Evolutionary conservation across 1,139 yeast species (phyloP).

Genomic region (Pichia sp.): DNA sequence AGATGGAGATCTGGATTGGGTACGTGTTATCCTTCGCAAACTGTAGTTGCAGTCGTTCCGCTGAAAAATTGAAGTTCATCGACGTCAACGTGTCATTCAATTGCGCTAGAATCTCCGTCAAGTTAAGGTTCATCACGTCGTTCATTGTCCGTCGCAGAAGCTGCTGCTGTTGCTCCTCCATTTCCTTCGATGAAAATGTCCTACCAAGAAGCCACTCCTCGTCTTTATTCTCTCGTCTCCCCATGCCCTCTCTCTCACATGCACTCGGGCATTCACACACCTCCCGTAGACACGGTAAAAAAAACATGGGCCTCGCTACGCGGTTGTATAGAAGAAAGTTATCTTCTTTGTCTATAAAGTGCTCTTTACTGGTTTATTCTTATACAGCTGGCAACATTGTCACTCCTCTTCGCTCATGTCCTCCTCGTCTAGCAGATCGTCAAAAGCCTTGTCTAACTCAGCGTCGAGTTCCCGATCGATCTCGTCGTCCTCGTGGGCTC

Average conservation of each 20-base stretch:
- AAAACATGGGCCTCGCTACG: too few species aligned
- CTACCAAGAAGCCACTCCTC: background rate
- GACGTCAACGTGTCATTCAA: slow-evolving; percentile 9
- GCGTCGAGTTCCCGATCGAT: slow-evolving; percentile 22
- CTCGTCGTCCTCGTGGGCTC: slow-evolving; percentile 8
- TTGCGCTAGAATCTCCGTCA: slow-evolving; percentile 12
- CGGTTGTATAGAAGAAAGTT: background rate
- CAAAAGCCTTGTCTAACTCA: slow-evolving; percentile 27
- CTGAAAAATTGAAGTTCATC: slow-evolving; percentile 11
- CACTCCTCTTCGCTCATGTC: slow-evolving; percentile 29
- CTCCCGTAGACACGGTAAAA: background rate
- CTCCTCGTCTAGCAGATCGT: slow-evolving; percentile 26
- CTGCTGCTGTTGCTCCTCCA: too few species aligned
- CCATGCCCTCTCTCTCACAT: background rate
- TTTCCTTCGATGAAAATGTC: too few species aligned
- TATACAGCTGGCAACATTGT: background rate
- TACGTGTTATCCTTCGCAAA: slow-evolving; percentile 8
- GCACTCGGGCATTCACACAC: background rate
- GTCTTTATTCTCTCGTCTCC: too few species aligned
- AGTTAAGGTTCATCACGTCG: slow-evolving; percentile 11
- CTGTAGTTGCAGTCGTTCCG: slow-evolving; percentile 11
- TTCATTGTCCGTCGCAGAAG: background rate
- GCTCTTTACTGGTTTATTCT: background rate
- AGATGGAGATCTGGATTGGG: slow-evolving; percentile 30
- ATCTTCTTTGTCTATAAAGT: too few species aligned